phyloP scores from a whole-genome alignment of 495 filamentous ascomycete genomes.

The Podospora anserina region DNA sequence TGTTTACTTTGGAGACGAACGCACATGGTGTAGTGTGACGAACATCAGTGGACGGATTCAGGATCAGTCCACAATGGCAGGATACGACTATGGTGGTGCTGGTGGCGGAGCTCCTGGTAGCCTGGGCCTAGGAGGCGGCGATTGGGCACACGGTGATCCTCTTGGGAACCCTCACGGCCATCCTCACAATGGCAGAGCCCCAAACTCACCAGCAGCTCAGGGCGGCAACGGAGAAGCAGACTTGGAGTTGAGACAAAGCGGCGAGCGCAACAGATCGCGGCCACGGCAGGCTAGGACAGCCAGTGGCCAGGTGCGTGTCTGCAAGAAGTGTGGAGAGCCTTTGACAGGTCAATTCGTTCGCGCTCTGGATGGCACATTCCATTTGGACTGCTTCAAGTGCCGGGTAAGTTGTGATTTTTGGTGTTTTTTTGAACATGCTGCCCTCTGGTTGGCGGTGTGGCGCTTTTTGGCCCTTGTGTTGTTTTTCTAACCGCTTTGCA shows the following conservation, averaged over 20 bases:
- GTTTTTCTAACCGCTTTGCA: slow-evolving; percentile 34
- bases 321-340: slow-evolving; percentile 81
- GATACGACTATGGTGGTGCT: slow-evolving; percentile 26
- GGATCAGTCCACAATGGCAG: slow-evolving; percentile 27
- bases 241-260: slow-evolving; percentile 40
- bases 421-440: background rate
- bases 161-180: slow-evolving; percentile 6
- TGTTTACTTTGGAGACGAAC: slow-evolving; percentile 3
- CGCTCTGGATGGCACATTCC: slow-evolving; percentile 86
- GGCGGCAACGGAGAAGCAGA: slow-evolving; percentile 36
- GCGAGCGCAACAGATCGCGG: slow-evolving; percentile 48
- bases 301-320: slow-evolving; percentile 60
- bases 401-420: slow-evolving; percentile 60
- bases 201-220: slow-evolving; percentile 42
- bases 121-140: slow-evolving; percentile 20
- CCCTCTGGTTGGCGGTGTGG: background rate
- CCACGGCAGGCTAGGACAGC: slow-evolving; percentile 45
- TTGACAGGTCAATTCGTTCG: slow-evolving; percentile 95
- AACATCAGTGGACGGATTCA: slow-evolving; percentile 23
- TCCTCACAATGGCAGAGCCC: slow-evolving; percentile 18
- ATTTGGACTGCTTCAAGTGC: slow-evolving; percentile 97
- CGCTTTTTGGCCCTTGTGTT: slow-evolving; percentile 14
- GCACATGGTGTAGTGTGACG: slow-evolving; percentile 23
- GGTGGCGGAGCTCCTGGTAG: slow-evolving; percentile 8
- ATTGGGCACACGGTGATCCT: slow-evolving; percentile 24